A percentile compares a stretch with the other conserved stretches of the same genome.
Evolutionary conservation across 805 yeast species (phyloP).

Genomic region (Saturnispora halmiae): DNA sequence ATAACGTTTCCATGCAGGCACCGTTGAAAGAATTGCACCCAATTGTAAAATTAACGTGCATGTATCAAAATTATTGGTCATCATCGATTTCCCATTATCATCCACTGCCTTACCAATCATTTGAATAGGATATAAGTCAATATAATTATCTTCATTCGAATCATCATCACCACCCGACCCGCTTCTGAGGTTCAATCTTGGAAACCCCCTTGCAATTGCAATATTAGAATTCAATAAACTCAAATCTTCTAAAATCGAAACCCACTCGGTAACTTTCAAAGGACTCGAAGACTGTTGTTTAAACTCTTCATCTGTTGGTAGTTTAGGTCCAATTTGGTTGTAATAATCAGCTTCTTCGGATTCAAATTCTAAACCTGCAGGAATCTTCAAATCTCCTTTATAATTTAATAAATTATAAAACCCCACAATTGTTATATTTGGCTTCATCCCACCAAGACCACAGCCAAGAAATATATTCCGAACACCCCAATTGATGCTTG

Average conservation of each 20-base stretch:
- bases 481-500: slow-evolving; percentile 89
- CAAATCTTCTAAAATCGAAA: slow-evolving; percentile 82
- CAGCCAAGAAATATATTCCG: slow-evolving; percentile 86
- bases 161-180: slow-evolving; percentile 15
- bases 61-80: slow-evolving; percentile 91
- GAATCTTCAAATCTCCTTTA: slow-evolving; percentile 15
- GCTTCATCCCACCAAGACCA: slow-evolving; percentile 98
- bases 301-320: slow-evolving; percentile 58
- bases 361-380: slow-evolving; percentile 20
- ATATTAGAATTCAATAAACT: slow-evolving; percentile 82
- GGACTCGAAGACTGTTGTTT: slow-evolving; percentile 48
- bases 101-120: slow-evolving; percentile 79
- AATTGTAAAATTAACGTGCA: slow-evolving; percentile 87
- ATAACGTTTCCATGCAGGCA: slow-evolving; percentile 84
- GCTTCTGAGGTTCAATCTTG: slow-evolving; percentile 38
- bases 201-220: slow-evolving; percentile 88
- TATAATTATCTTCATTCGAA: slow-evolving; percentile 35
- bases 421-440: slow-evolving; percentile 88
- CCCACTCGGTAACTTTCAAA: slow-evolving; percentile 76
- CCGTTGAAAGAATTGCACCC: slow-evolving; percentile 89
- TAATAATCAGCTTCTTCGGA: slow-evolving; percentile 18
- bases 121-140: slow-evolving; percentile 93
- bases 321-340: slow-evolving; percentile 20
- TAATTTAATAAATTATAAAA: slow-evolving; percentile 54
- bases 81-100: slow-evolving; percentile 46